Base-by-base conservation (phyloP, 768 basidiomycete species). In the Leccinum barrowsii region DNA sequence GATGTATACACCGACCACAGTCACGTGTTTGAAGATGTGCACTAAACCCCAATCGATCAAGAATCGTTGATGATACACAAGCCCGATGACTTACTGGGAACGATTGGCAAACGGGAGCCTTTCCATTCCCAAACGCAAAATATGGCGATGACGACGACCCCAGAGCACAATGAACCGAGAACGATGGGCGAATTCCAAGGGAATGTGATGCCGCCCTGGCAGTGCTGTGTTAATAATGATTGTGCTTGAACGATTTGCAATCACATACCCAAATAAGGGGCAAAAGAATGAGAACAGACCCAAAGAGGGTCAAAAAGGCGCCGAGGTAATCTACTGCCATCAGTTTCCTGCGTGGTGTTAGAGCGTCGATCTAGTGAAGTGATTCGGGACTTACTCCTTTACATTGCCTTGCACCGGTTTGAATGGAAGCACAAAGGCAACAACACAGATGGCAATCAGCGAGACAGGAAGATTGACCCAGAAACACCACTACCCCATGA, bases 91-190 rank as follows among this genome's bases (percentile, higher is more conserved):
- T 54, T 63, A 85, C 85, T 85, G 5, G 89, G 89, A 4, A 91
- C 82, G 55, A 90, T 87, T 0, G 90, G 90, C 6, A 91, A 77
- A 52, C 72, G 74, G 2, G 88, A 86, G 1, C 85, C 76, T 69
- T 83, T 86, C 81, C 85, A 85, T 71, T 92, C 90, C 80, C 86
- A 89, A 37, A 83, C 55, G 50, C 88, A 80, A 69, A 91, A 92
- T 4, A 88, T 48, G 0, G 63, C 72, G 7, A 84, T 72, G 12
- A 85, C 79, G 0, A 82, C 52, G 21, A 85, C 56, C 0, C 88
- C 85, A 1, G 83, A 78, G 52, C 82, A 70, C 7, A 90, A 70
- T 1, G 85, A 81, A 0, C 76, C 85, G 34, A 89, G 68, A 54
- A 93, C 85, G 2, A 82, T 75, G 0, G 86, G 80, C 0, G 87